phyloP scores from a whole-genome alignment of 2,329 filamentous ascomycete genomes.

The Stagonosporopsis vannaccii region DNA sequence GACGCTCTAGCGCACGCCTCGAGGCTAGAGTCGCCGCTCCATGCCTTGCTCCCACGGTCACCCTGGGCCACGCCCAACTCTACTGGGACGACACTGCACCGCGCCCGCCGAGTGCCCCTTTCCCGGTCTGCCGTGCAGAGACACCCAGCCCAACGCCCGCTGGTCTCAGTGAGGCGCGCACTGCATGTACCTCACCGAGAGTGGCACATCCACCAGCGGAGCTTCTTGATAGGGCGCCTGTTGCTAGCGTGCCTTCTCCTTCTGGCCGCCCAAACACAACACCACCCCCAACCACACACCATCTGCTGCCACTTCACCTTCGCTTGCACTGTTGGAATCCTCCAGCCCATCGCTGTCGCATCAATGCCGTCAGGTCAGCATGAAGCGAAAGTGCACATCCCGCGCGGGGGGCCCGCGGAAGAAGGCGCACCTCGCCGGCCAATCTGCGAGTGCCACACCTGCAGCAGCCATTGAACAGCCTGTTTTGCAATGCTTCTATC shows the following conservation, averaged over 20 bases:
- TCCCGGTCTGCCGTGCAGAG: not conserved
- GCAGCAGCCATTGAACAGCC: constrained; percentile 59
- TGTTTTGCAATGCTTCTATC: constrained; percentile 74
- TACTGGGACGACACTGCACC: constrained; percentile 8
- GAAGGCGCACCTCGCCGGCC: constrained; percentile 32
- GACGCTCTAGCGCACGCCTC: constrained; percentile 2
- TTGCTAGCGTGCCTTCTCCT: constrained; percentile 11
- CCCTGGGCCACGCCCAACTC: constrained; percentile 7
- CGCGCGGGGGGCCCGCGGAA: constrained; percentile 32
- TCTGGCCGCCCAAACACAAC: constrained; percentile 14
- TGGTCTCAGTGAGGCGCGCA: not conserved
- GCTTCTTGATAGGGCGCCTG: not conserved
- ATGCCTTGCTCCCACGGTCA: constrained; percentile 6
- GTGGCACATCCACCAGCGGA: not conserved
- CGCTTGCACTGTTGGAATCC: not conserved
- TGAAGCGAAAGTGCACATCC: constrained; percentile 43
- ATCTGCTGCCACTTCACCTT: constrained; percentile 9
- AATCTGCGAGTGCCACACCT: constrained; percentile 45
- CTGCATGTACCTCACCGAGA: not conserved
- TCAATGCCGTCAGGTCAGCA: constrained; percentile 20
- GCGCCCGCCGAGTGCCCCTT: not conserved
- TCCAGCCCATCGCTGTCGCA: not conserved
- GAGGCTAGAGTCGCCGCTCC: constrained; percentile 5
- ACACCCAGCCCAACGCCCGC: not conserved
- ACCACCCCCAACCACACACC: constrained; percentile 7